A percentile compares a stretch with the other conserved stretches of the same genome.
These are phyloP conservation scores for Aureobasidium pullulans DNA, from an alignment of 2,329 filamentous ascomycete species.

Conservation along the genomic window DNA sequence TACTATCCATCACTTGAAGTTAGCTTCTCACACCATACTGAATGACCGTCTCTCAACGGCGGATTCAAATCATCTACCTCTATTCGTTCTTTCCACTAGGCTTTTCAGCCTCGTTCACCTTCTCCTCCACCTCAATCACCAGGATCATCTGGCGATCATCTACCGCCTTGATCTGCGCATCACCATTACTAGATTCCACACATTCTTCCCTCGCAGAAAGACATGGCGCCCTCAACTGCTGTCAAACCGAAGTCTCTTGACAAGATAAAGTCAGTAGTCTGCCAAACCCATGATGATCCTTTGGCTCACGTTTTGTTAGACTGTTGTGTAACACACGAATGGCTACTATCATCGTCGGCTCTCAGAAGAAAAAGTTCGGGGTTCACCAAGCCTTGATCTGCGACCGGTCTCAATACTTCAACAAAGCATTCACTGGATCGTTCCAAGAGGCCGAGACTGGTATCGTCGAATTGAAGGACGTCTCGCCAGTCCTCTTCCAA, in stretches of 20 bases:
- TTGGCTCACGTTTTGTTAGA: not conserved
- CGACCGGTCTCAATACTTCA: not conserved
- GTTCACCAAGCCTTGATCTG: not conserved
- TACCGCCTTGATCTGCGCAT: no score
- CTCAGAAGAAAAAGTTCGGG: not conserved
- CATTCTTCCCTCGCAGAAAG: no score
- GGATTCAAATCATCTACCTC: no score
- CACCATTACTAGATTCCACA: no score
- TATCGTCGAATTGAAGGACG: not conserved
- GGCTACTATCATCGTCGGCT: not conserved
- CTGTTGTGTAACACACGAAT: not conserved
- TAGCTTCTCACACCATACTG: no score
- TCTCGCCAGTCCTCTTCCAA: not conserved
- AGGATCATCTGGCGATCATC: no score
- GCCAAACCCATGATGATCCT: not conserved
- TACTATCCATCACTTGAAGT: no score
- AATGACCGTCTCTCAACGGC: no score
- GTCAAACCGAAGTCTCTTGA: not conserved
- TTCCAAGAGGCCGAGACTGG: not conserved
- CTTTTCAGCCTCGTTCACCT: no score
- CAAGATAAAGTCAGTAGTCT: not conserved
- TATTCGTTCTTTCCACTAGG: no score
- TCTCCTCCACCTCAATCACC: no score
- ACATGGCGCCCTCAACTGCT: not conserved
- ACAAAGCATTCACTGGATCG: not conserved